Conservation (phyloP, 2,329 filamentous ascomycete genomes). For the Fonsecaea erecta region DNA sequence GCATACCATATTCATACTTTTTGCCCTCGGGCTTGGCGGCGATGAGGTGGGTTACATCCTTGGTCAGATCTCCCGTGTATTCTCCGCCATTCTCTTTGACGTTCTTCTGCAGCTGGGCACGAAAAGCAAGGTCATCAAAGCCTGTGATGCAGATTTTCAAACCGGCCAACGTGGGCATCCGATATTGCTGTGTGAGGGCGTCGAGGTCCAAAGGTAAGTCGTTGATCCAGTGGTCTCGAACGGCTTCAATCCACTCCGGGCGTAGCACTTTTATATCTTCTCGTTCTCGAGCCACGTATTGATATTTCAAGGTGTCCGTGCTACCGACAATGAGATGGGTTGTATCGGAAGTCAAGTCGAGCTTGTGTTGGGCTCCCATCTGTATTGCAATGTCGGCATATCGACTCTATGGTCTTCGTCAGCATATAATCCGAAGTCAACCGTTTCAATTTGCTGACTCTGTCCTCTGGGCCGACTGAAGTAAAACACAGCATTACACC, state of each 20-base stretch:
- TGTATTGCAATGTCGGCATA: conserved; percentile 62
- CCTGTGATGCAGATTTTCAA: conserved; percentile 71
- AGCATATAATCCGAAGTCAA: conserved; percentile 23
- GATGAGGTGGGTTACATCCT: conserved; percentile 83
- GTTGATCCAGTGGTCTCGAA: conserved; percentile 78
- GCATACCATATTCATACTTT: conserved; percentile 86
- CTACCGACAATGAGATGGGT: conserved; percentile 93
- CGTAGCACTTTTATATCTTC: conserved; percentile 83
- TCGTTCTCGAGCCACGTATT: conserved; percentile 87
- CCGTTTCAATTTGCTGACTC: conserved; percentile 59
- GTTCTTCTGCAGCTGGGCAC: conserved; percentile 70
- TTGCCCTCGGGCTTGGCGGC: conserved; percentile 78
- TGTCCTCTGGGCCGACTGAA: conserved; percentile 76
- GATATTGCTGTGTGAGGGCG: conserved; percentile 66
- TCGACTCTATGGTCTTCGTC: conserved; percentile 42
- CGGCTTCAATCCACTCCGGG: conserved; percentile 81
- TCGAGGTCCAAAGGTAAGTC: conserved; percentile 75
- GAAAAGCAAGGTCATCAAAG: conserved; percentile 68
- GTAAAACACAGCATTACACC: conserved; percentile 86
- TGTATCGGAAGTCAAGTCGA: conserved; percentile 92
- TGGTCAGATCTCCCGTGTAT: conserved; percentile 87
- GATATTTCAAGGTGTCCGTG: conserved; percentile 90
- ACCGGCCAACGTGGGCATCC: conserved; percentile 52
- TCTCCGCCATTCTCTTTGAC: conserved; percentile 74
- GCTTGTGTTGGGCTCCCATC: conserved; percentile 85